Conservation (phyloP, 495 filamentous ascomycete genomes). For the Physcia stellaris region DNA sequence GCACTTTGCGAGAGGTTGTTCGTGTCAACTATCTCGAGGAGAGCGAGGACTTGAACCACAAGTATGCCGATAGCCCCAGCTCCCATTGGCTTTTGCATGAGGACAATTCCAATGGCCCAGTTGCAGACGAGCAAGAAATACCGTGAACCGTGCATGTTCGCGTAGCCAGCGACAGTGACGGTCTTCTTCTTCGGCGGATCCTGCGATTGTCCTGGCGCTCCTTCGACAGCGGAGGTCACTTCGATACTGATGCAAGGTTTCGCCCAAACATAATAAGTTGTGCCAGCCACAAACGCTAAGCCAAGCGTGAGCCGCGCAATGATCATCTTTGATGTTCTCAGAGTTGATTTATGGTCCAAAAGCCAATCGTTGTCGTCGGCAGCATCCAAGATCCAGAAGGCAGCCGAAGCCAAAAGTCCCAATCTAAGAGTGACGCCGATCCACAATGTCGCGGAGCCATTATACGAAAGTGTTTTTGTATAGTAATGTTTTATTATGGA, state of each 20-base stretch:
- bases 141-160: constrained; percentile 80
- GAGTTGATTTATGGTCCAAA: constrained; percentile 34
- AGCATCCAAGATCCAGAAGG: constrained; percentile 83
- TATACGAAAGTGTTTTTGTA: constrained; percentile 61
- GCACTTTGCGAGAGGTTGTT: constrained; percentile 53
- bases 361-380: constrained; percentile 87
- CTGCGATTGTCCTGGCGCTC: constrained; percentile 20
- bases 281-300: constrained; percentile 51
- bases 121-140: constrained; percentile 75
- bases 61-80: constrained; percentile 66
- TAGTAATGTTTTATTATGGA: constrained; percentile 68
- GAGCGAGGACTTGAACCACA: constrained; percentile 70
- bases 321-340: constrained; percentile 62
- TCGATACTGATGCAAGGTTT: constrained; percentile 60
- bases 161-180: constrained; percentile 77
- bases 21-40: constrained; percentile 78
- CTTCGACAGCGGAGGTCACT: constrained; percentile 15
- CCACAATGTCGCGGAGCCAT: constrained; percentile 71
- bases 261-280: constrained; percentile 56
- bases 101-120: constrained; percentile 56
- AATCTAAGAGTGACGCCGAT: constrained; percentile 67
- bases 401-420: constrained; percentile 58
- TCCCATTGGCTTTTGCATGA: constrained; percentile 93
- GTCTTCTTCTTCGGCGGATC: constrained; percentile 31
- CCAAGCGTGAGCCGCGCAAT: constrained; percentile 64